Evolutionary conservation across 345 rosid species (phyloP).

Genomic region (Brassica juncea): DNA sequence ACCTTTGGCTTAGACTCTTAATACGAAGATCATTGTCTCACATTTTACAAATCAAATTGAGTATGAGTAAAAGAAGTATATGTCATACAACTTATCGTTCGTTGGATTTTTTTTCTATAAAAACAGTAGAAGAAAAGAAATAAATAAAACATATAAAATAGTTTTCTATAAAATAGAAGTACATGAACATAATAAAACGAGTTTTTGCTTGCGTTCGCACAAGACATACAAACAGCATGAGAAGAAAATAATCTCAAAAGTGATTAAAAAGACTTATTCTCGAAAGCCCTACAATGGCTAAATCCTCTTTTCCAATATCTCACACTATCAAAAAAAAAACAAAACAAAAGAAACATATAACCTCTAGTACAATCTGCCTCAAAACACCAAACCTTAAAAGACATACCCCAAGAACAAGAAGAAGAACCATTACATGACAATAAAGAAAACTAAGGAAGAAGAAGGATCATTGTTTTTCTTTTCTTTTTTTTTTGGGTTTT

Average conservation of each 20-base stretch:
- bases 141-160: constrained; percentile 16
- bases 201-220: constrained; percentile 41
- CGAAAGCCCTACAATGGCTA: constrained; percentile 42
- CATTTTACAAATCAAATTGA: not conserved
- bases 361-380: constrained; percentile 40
- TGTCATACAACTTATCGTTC: not conserved
- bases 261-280: constrained; percentile 36
- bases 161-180: constrained; percentile 38
- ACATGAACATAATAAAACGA: constrained; percentile 34
- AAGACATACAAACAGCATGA: constrained; percentile 44
- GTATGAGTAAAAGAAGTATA: not conserved
- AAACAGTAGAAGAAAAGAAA: not conserved
- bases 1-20: not conserved
- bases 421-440: constrained; percentile 39
- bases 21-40: not conserved
- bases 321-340: constrained; percentile 33
- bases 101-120: no score
- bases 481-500: not conserved
- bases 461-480: constrained; percentile 32
- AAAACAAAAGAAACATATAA: constrained; percentile 30
- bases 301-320: constrained; percentile 35
- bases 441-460: constrained; percentile 34
- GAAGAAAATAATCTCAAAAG: constrained; percentile 36
- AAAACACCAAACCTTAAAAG: constrained; percentile 41
- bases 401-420: constrained; percentile 22